Percentiles rank a stretch among this genome's conserved stretches.
phyloP scores from a whole-genome alignment of 805 yeast species.

The Pichia pseudocactophila region DNA sequence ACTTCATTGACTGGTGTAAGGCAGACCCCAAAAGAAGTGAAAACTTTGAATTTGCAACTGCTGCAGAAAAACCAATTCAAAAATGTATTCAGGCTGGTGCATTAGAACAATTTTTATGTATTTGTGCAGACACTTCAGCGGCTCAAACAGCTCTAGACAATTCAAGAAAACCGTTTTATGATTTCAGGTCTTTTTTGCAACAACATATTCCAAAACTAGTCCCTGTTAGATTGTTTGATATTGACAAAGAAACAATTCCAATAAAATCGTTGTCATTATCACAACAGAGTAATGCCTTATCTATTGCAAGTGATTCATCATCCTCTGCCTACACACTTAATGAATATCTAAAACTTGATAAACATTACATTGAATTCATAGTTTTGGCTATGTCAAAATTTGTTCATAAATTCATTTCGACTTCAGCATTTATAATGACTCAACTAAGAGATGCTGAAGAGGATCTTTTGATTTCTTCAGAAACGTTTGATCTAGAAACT shows the following conservation, averaged over 20 bases:
- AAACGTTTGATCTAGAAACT: slow-evolving; percentile 48
- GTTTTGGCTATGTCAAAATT: slow-evolving; percentile 40
- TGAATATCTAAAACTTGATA: slow-evolving; percentile 15
- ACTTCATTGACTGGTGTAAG: slow-evolving; percentile 64
- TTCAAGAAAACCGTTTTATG: slow-evolving; percentile 36
- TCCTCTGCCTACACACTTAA: slow-evolving; percentile 18
- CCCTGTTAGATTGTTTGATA: slow-evolving; percentile 45
- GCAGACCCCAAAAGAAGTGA: slow-evolving; percentile 32
- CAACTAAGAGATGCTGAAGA: slow-evolving; percentile 67
- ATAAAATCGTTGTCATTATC: slow-evolving; percentile 23
- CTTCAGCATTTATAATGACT: slow-evolving; percentile 59
- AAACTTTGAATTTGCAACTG: slow-evolving; percentile 37
- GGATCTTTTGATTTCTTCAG: slow-evolving; percentile 52
- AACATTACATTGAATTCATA: slow-evolving; percentile 29
- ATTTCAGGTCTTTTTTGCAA: slow-evolving; percentile 58
- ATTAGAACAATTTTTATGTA: slow-evolving; percentile 54
- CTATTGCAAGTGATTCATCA: too few species aligned
- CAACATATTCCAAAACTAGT: slow-evolving; percentile 51
- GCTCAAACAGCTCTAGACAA: slow-evolving; percentile 10
- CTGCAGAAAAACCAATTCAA: slow-evolving; percentile 51
- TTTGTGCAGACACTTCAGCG: slow-evolving; percentile 47
- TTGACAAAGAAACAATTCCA: slow-evolving; percentile 35
- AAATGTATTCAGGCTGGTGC: slow-evolving; percentile 56
- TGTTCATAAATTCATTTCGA: slow-evolving; percentile 46
- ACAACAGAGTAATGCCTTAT: slow-evolving; percentile 19